Conservation (phyloP, 2,329 filamentous ascomycete species). For the Calonectria multiphialidica region DNA sequence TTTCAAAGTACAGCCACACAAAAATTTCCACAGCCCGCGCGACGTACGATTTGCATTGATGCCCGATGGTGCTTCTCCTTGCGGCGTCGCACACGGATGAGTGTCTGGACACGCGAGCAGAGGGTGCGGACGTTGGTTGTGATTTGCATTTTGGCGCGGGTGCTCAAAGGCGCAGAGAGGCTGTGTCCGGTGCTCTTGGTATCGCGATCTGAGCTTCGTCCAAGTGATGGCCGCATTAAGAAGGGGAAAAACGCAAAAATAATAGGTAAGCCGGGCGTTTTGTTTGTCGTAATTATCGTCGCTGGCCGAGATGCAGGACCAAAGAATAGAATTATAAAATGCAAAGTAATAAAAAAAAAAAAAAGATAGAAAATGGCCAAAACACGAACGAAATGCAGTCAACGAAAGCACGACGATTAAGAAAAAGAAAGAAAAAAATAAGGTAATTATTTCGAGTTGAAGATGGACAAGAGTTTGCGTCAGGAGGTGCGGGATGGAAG, state of each 20-base stretch:
- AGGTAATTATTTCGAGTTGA: background rate
- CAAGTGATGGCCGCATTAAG: constrained; percentile 15
- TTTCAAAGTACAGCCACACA: background rate
- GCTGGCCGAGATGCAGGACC: constrained; percentile 3
- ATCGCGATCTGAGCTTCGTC: constrained; percentile 33
- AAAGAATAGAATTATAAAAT: background rate
- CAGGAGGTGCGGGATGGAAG: background rate
- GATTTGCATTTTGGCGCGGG: constrained; percentile 46
- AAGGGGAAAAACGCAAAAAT: background rate
- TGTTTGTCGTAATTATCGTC: constrained; percentile 9
- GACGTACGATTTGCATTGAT: constrained; percentile 61
- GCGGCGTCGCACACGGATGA: constrained; percentile 54
- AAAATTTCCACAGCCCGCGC: background rate
- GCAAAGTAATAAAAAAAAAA: background rate
- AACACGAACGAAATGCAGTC: background rate
- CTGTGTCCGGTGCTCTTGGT: constrained; percentile 25
- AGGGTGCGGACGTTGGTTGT: constrained; percentile 58
- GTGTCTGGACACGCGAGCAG: constrained; percentile 58
- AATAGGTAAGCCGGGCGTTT: too few species aligned
- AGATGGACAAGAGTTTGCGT: background rate
- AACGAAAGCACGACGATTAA: constrained; percentile 19
- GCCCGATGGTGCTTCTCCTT: constrained; percentile 50
- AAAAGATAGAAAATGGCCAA: background rate
- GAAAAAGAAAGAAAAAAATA: background rate
- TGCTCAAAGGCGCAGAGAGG: constrained; percentile 24